Base-by-base conservation (phyloP, 2,329 filamentous ascomycete genomes). In the Orbilia blumenaviensis region DNA sequence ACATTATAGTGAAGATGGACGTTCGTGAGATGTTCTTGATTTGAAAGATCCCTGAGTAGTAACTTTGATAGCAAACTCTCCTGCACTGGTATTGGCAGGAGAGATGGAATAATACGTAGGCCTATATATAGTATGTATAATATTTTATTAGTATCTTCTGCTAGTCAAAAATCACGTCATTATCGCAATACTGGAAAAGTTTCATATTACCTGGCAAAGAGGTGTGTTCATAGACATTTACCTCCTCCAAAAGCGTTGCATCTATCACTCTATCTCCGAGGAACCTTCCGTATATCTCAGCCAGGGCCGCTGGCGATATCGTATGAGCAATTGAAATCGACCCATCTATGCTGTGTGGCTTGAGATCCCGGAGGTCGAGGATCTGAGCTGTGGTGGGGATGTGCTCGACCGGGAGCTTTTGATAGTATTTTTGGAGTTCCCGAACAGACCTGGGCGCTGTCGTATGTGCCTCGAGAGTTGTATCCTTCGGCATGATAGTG, bases 1-100 rank as follows among this genome's bases (percentile, higher is more conserved):
- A 96, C 82, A 32, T 89, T 81, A 82, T 94, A 92, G 83, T 96
- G 92, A 0, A 93, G 86, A 83, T 96, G 91, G n/a, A 98, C 85
- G 82, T 98, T 99, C 62, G 94, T 98, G 81, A 91, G 88, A 82
- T 98, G 93, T 2, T 84, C 82, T 2, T 89, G 88, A 78, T 91
- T 88, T 76, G 89, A 89, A 14, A 96, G 87, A 82, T 96, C 91
- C 60, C 88, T 87, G 83, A 96, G 92, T 29, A 97, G 85, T 77
- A 97, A 87, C 66, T 88, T 89, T 48, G 88, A 88, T 3, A 98
- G 86, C 1, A 98, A 85, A 38, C 85, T 83, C 73, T 86, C 84
- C 82, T 99, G 95, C 12, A 92, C 85, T 4, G 84, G 80, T 14
- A 88, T 86, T 3, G 93, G 90, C 8, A 98, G 84, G 7, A 98